Percentiles rank a stretch among this genome's conserved stretches.
These are phyloP conservation scores for Trichosporon ovoides DNA, from an alignment of 1,284 basidiomycete species.

Conservation along the genomic window DNA sequence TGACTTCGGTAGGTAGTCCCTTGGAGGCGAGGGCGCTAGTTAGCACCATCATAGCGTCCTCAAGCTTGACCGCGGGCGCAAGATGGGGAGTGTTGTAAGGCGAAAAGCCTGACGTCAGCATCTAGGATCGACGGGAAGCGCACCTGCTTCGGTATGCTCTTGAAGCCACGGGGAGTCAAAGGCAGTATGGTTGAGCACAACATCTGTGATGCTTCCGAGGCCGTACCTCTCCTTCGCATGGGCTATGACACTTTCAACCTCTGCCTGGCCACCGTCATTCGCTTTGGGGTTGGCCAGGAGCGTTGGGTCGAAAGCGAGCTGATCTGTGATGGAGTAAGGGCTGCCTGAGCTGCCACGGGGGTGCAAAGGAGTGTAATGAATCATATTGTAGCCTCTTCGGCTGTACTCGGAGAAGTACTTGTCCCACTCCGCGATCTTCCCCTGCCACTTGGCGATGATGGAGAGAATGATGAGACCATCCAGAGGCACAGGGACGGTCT, in stretches of 20 bases:
- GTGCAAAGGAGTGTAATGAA: slow-evolving; percentile 91
- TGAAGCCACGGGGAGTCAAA: slow-evolving; percentile 83
- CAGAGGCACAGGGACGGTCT: slow-evolving; percentile 57
- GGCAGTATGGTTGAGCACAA: slow-evolving; percentile 92
- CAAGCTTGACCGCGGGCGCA: slow-evolving; percentile 77
- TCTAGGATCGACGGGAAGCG: slow-evolving; percentile 10
- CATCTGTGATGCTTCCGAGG: slow-evolving; percentile 79
- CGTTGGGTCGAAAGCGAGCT: slow-evolving; percentile 69
- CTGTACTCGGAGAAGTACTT: slow-evolving; percentile 73
- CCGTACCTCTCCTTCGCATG: slow-evolving; percentile 79
- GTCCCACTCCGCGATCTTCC: slow-evolving; percentile 67
- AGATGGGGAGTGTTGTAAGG: slow-evolving; percentile 84
- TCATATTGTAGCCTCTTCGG: slow-evolving; percentile 87
- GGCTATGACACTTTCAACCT: slow-evolving; percentile 57
- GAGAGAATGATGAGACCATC: slow-evolving; percentile 81
- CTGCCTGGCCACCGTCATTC: slow-evolving; percentile 52
- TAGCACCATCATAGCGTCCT: slow-evolving; percentile 74
- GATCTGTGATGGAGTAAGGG: slow-evolving; percentile 86
- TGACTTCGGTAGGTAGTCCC: slow-evolving; percentile 62
- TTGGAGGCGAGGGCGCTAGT: slow-evolving; percentile 60
- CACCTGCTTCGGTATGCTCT: slow-evolving; percentile 89
- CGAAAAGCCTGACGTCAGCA: slow-evolving; percentile 63
- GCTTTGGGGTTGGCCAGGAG: slow-evolving; percentile 59
- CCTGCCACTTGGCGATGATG: slow-evolving; percentile 96
- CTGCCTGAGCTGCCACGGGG: slow-evolving; percentile 79